Evolutionary conservation across 805 yeast genomes (phyloP).

Genomic region (Monosporozyma unispora): DNA sequence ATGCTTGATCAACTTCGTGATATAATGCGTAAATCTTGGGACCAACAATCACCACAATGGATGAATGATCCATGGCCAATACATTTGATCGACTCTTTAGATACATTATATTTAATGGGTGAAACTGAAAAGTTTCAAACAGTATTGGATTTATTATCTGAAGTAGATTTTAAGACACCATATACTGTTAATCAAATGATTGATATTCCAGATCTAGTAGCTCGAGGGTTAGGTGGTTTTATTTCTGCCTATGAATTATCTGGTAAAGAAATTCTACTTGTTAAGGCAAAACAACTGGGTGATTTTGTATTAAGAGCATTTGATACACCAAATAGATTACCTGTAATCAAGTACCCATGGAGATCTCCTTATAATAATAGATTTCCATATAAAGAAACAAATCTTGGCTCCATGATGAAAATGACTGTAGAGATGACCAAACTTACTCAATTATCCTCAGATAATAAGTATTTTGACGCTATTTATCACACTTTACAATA

Average conservation of each 20-base stretch:
- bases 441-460: conserved; percentile 42
- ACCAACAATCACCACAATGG: conserved; percentile 9
- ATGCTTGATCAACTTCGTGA: background rate
- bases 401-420: conserved; percentile 42
- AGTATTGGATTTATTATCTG: conserved; percentile 31
- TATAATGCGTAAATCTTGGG: conserved; percentile 34
- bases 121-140: conserved; percentile 32
- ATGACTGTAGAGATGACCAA: conserved; percentile 44
- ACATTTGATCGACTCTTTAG: conserved; percentile 43
- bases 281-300: conserved; percentile 38
- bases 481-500: conserved; percentile 37
- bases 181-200: conserved; percentile 39
- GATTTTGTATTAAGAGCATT: conserved; percentile 44
- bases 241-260: conserved; percentile 45
- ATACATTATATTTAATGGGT: conserved; percentile 41
- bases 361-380: conserved; percentile 29
- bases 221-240: conserved; percentile 44
- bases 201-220: conserved; percentile 37
- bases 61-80: conserved; percentile 35
- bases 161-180: conserved; percentile 34
- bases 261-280: conserved; percentile 26
- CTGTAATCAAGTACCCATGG: conserved; percentile 40
- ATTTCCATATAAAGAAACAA: conserved; percentile 31
- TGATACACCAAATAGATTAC: conserved; percentile 52
- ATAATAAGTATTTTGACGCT: conserved; percentile 42